Percentiles rank a stretch among this genome's conserved stretches.
Evolutionary conservation across 148 eudicot genomes (phyloP).

Genomic region (Camellia lanceoleosa): DNA sequence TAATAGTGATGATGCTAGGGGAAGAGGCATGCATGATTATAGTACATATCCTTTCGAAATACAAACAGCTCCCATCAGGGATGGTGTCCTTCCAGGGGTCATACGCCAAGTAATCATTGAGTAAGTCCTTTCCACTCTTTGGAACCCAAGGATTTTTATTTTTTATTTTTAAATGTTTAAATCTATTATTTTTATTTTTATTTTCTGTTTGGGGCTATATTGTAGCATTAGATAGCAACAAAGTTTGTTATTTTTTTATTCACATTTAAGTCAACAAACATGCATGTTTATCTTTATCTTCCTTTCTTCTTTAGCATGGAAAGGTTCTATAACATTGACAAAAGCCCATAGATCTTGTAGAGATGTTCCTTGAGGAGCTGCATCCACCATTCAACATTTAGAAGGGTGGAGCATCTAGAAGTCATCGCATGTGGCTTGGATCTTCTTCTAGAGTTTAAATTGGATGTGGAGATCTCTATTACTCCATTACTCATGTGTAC

Average conservation of each 20-base stretch:
- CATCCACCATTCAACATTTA: not conserved
- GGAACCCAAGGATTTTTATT: not conserved
- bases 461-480: not conserved
- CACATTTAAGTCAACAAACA: not conserved
- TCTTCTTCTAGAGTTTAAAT: slow-evolving; percentile 7
- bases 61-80: slow-evolving; percentile 76
- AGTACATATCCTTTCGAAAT: slow-evolving; percentile 49
- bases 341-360: not conserved
- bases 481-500: not conserved
- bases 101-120: slow-evolving; percentile 72
- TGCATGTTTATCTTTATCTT: not conserved
- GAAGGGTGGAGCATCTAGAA: not conserved
- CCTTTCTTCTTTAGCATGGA: not conserved
- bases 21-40: slow-evolving; percentile 7
- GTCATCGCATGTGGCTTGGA: not conserved
- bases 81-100: slow-evolving; percentile 91
- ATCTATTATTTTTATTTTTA: not conserved
- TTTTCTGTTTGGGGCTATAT: not conserved
- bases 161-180: not conserved
- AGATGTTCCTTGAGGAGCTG: not conserved
- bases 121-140: slow-evolving; percentile 39
- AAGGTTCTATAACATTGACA: not conserved
- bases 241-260: not conserved
- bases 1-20: slow-evolving; percentile 19
- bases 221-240: not conserved